These are phyloP conservation scores for Sapria himalayana DNA, from an alignment of 345 rosid genomes.

Conservation along the genomic window DNA sequence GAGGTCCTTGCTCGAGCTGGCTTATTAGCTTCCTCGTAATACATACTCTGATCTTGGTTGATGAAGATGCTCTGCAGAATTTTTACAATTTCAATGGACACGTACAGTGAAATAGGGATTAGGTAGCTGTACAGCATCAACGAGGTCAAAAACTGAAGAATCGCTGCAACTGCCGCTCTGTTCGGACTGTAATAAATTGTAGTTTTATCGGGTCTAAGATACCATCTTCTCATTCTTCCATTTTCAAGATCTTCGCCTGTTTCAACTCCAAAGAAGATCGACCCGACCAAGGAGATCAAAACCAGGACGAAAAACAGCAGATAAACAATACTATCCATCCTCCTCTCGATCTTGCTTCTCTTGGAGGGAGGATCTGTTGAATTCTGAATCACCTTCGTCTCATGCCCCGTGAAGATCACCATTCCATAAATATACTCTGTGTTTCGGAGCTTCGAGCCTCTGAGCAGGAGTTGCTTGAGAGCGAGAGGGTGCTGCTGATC, in stretches of 20 bases:
- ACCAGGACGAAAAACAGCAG: slow-evolving; percentile 45
- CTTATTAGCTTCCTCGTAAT: slow-evolving; percentile 63
- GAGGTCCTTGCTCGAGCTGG: slow-evolving; percentile 91
- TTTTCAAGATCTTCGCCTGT: slow-evolving; percentile 39
- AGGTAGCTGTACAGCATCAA: slow-evolving; percentile 74
- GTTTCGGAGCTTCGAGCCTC: slow-evolving; percentile 78
- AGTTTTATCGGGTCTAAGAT: slow-evolving; percentile 68
- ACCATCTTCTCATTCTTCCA: slow-evolving; percentile 83
- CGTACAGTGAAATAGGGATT: slow-evolving; percentile 86
- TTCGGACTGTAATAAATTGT: slow-evolving; percentile 46
- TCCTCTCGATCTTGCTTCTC: slow-evolving; percentile 74
- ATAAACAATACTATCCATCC: slow-evolving; percentile 66
- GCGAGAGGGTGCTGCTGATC: slow-evolving; percentile 52
- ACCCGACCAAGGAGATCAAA: slow-evolving; percentile 41
- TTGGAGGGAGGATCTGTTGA: slow-evolving; percentile 86
- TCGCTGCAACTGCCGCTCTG: slow-evolving; percentile 40
- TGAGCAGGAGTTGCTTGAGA: slow-evolving; percentile 79
- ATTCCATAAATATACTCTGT: slow-evolving; percentile 70
- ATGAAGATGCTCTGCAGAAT: slow-evolving; percentile 82
- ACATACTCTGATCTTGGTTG: slow-evolving; percentile 66
- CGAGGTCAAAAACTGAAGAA: slow-evolving; percentile 54
- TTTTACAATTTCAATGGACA: slow-evolving; percentile 82
- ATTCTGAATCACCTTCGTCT: slow-evolving; percentile 86
- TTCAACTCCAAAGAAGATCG: slow-evolving; percentile 51
- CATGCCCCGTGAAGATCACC: slow-evolving; percentile 73